Percentiles rank a stretch among this genome's conserved stretches.
Conservation (phyloP, 106 monocot genomes). For the Triglochin maritima region DNA sequence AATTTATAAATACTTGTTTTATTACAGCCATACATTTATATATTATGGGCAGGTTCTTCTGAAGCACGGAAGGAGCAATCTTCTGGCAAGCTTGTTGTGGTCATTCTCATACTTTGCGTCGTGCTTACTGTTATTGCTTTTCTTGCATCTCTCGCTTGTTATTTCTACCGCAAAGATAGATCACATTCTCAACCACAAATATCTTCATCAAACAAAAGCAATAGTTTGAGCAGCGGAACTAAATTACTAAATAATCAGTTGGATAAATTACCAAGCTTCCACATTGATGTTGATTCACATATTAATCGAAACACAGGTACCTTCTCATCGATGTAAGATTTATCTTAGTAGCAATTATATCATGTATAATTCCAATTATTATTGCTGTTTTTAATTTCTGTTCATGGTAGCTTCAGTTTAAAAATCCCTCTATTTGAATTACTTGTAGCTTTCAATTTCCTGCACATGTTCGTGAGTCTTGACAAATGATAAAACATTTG, state of each 20-base stretch:
- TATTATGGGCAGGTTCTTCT: constrained; percentile 19
- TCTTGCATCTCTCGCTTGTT: constrained; percentile 30
- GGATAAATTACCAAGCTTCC: constrained; percentile 21
- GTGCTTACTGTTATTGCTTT: constrained; percentile 44
- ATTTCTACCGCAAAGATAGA: constrained; percentile 48
- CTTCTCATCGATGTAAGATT: not conserved
- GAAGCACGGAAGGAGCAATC: constrained; percentile 21
- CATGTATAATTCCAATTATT: too few species aligned
- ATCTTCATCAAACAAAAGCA: constrained; percentile 37
- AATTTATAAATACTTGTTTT: not conserved
- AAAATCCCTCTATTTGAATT: too few species aligned
- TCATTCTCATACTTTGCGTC: constrained; percentile 46
- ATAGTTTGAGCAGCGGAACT: constrained; percentile 53
- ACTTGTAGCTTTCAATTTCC: too few species aligned
- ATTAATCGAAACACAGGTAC: not conserved
- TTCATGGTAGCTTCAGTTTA: too few species aligned
- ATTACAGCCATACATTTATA: not conserved
- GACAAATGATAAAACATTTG: too few species aligned
- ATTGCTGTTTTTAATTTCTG: too few species aligned
- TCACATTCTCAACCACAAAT: constrained; percentile 9
- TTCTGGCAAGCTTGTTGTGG: constrained; percentile 32
- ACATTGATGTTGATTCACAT: constrained; percentile 12
- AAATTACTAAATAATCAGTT: constrained; percentile 57
- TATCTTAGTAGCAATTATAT: not conserved
- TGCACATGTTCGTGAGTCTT: too few species aligned